Conservation (phyloP, 2,329 filamentous ascomycete species). For the Fusarium secorum region DNA sequence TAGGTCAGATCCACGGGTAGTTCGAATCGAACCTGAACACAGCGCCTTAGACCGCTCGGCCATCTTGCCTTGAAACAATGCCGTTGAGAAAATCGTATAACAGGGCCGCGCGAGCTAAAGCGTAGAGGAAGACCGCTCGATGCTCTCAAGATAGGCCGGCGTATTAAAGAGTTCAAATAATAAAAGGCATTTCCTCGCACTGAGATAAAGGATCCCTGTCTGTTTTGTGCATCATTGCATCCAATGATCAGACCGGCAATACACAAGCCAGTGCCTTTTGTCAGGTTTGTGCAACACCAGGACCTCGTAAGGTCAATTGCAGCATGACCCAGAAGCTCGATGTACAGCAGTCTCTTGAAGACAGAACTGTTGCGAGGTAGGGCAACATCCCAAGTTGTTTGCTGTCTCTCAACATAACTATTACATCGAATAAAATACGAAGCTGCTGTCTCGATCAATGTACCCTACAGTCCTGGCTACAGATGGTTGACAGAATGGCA, state of each 20-base stretch:
- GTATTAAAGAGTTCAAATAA: accelerated
- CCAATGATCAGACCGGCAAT: accelerated
- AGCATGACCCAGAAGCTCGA: not conserved
- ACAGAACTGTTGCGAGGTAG: not conserved
- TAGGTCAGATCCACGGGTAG: too few relatives aligned
- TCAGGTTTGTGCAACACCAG: not conserved
- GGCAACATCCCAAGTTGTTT: too few relatives aligned
- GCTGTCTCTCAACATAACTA: not conserved
- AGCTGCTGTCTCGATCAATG: accelerated
- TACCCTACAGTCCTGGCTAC: not conserved
- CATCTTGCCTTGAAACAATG: not conserved
- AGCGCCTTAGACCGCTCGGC: slow-evolving; percentile 37
- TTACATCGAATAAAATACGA: not conserved
- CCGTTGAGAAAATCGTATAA: accelerated
- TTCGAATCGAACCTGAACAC: slow-evolving; percentile 36
- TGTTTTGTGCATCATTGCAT: too few relatives aligned
- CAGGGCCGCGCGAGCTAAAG: accelerated
- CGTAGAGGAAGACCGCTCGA: accelerated
- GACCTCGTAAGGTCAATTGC: not conserved
- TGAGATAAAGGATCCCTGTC: accelerated
- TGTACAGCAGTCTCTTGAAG: not conserved
- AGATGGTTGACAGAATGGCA: not conserved
- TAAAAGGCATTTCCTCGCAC: accelerated
- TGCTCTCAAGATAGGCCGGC: accelerated
- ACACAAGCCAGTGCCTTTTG: accelerated